phyloP scores from a whole-genome alignment of 805 yeast genomes.

The Candida krabiensis region DNA sequence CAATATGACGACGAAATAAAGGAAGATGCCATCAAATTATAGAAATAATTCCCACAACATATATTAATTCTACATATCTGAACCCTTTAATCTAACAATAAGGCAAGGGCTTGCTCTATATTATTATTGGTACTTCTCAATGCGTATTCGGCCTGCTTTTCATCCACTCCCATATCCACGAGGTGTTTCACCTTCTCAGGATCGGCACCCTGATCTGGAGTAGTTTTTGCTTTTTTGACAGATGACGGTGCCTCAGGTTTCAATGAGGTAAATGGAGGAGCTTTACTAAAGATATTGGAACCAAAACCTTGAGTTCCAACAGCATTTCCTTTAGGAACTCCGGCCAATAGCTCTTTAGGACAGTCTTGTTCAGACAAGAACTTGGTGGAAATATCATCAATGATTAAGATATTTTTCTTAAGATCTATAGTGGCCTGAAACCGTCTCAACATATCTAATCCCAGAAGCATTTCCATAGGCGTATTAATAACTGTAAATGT shows the following conservation, averaged over 20 bases:
- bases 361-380: slow-evolving; percentile 76
- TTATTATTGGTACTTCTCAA: slow-evolving; percentile 70
- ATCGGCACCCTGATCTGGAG: slow-evolving; percentile 24
- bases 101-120: slow-evolving; percentile 82
- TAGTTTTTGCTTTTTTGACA: slow-evolving; percentile 23
- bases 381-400: slow-evolving; percentile 71
- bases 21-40: slow-evolving; percentile 19
- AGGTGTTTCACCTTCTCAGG: slow-evolving; percentile 42
- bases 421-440: slow-evolving; percentile 84
- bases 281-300: slow-evolving; percentile 34
- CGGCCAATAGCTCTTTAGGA: slow-evolving; percentile 38
- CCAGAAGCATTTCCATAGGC: slow-evolving; percentile 72
- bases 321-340: slow-evolving; percentile 6
- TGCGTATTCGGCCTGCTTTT: slow-evolving; percentile 63
- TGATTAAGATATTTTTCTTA: slow-evolving; percentile 56
- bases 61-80: slow-evolving; percentile 17
- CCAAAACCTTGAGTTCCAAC: slow-evolving; percentile 30
- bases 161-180: slow-evolving; percentile 68
- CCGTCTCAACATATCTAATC: slow-evolving; percentile 88
- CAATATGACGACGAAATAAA: slow-evolving; percentile 19
- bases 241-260: slow-evolving; percentile 1
- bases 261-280: slow-evolving; percentile 6
- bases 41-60: neutral
- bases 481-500: slow-evolving; percentile 73
- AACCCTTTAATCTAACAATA: slow-evolving; percentile 46